A percentile compares a stretch with the other conserved stretches of the same genome.
Conservation (phyloP, 768 basidiomycete genomes). For the Phanerochaete sordida region DNA sequence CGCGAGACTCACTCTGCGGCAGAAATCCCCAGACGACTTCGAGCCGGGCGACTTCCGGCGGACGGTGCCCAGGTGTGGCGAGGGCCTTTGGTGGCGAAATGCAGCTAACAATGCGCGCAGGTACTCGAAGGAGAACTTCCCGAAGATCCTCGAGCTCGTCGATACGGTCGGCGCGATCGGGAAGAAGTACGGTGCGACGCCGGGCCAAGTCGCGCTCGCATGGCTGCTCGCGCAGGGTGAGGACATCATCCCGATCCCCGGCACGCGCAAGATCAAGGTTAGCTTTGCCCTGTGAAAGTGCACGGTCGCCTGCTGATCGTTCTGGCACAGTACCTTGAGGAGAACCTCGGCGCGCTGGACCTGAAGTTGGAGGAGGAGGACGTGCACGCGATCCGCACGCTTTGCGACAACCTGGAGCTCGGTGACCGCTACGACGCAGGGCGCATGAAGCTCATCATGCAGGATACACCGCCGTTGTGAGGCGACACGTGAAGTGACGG, state of each 20-base stretch:
- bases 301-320: background rate
- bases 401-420: conserved; percentile 27
- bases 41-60: conserved; percentile 25
- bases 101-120: too few relatives aligned
- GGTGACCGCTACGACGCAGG: conserved; percentile 33
- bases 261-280: conserved; percentile 19
- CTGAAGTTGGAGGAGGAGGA: conserved; percentile 26
- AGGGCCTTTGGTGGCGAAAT: too few relatives aligned
- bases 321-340: conserved; percentile 26
- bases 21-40: conserved; percentile 30
- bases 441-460: conserved; percentile 26
- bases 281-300: background rate
- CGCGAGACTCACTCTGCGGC: background rate
- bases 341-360: conserved; percentile 26
- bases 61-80: conserved; percentile 17
- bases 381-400: conserved; percentile 22
- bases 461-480: conserved; percentile 29
- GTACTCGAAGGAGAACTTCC: conserved; percentile 37
- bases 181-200: conserved; percentile 21
- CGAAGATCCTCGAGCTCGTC: conserved; percentile 31
- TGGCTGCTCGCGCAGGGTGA: conserved; percentile 29
- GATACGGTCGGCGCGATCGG: conserved; percentile 17
- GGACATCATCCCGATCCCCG: conserved; percentile 30
- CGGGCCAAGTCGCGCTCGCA: conserved; percentile 32
- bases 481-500: too few relatives aligned